These are phyloP conservation scores for Trametes maxima DNA, from an alignment of 768 basidiomycete species.

Conservation along the genomic window DNA sequence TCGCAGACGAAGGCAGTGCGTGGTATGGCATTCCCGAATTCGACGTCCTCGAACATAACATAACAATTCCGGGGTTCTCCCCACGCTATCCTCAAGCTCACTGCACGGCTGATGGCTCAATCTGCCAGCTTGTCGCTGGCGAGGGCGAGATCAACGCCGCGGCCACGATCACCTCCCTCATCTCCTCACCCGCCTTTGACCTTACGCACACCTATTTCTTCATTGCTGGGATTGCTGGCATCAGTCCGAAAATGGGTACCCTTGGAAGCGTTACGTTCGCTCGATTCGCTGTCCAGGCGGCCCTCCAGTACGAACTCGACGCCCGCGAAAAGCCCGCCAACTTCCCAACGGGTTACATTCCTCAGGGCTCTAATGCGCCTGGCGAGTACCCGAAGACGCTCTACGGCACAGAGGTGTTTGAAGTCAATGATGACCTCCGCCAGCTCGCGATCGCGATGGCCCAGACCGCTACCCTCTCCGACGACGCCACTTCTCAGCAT, in stretches of 20 bases:
- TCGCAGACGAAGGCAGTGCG: conserved; percentile 9
- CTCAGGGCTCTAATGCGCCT: conserved; percentile 34
- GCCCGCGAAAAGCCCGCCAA: conserved; percentile 42
- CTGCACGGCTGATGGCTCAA: conserved; percentile 36
- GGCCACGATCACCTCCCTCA: conserved; percentile 33
- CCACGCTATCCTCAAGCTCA: conserved; percentile 41
- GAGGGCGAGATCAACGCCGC: conserved; percentile 49
- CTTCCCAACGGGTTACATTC: conserved; percentile 42
- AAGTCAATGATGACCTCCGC: conserved; percentile 45
- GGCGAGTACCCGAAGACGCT: conserved; percentile 31
- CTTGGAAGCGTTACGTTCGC: conserved; percentile 42
- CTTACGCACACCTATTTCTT: conserved; percentile 45
- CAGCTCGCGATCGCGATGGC: conserved; percentile 35
- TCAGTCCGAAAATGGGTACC: conserved; percentile 41
- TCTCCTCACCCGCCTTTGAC: conserved; percentile 39
- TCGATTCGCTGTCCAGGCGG: conserved; percentile 42
- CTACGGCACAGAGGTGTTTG: conserved; percentile 50
- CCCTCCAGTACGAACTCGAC: conserved; percentile 44
- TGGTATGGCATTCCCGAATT: conserved; percentile 33
- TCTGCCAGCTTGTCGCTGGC: conserved; percentile 43
- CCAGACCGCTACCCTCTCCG: conserved; percentile 36
- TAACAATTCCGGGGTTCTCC: conserved; percentile 43
- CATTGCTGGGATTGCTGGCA: conserved; percentile 44
- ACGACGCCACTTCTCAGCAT: conserved; percentile 33
- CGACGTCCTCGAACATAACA: conserved; percentile 38